Percentiles rank a stretch among this genome's conserved stretches.
Conservation (phyloP, 1,139 yeast genomes). For the Hyphopichia pseudoburtonii region DNA sequence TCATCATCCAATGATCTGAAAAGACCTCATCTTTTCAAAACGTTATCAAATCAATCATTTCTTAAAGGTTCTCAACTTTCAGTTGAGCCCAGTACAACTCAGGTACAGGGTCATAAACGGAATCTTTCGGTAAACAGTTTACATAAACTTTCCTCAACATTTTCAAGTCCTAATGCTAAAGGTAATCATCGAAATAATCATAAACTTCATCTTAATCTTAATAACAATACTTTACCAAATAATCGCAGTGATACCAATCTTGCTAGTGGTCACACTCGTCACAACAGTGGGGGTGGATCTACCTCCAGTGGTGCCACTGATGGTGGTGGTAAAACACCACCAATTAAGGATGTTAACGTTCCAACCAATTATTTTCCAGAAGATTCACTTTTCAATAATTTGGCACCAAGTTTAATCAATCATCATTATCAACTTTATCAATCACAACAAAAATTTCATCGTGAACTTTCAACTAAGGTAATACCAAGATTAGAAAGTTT, state of each 20-base stretch:
- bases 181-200: background rate
- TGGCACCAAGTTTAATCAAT: slow-evolving; percentile 36
- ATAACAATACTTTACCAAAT: no score
- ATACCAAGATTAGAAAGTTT: slow-evolving; percentile 41
- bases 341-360: slow-evolving; percentile 30
- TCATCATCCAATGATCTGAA: slow-evolving; percentile 8
- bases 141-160: background rate
- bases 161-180: background rate
- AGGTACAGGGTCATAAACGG: background rate
- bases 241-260: background rate
- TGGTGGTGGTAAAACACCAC: slow-evolving; percentile 7
- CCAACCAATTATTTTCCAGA: slow-evolving; percentile 51
- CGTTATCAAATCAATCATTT: slow-evolving; percentile 29
- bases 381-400: slow-evolving; percentile 31
- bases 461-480: slow-evolving; percentile 33
- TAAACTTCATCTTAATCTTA: no score
- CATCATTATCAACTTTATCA: slow-evolving; percentile 35
- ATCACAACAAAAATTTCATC: slow-evolving; percentile 28
- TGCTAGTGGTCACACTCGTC: background rate
- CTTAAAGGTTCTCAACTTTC: slow-evolving; percentile 13
- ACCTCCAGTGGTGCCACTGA: no score
- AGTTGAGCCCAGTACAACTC: no score
- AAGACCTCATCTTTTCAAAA: slow-evolving; percentile 34
- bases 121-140: slow-evolving; percentile 1
- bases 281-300: no score